Evolutionary conservation across 345 rosid genomes (phyloP).

Genomic region (Bretschneidera sinensis): DNA sequence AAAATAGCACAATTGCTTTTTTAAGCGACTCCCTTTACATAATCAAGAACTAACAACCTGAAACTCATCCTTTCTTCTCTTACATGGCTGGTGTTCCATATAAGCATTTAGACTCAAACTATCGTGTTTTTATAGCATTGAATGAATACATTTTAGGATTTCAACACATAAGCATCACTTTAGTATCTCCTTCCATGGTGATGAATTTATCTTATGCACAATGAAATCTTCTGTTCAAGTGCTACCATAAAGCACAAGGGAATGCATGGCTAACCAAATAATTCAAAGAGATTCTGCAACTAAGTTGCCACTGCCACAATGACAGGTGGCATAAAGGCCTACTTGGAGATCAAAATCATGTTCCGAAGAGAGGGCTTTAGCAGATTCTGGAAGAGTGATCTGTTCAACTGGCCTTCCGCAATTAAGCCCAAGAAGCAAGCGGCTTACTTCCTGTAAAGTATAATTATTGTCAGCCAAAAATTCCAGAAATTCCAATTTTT

Average conservation of each 20-base stretch:
- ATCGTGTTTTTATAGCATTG: not conserved
- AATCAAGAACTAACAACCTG: too few relatives aligned
- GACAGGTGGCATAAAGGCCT: not conserved
- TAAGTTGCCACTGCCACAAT: not conserved
- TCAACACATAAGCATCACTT: not conserved
- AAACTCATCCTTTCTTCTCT: too few relatives aligned
- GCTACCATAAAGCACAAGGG: not conserved
- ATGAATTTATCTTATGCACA: too few relatives aligned
- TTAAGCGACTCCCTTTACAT: not conserved
- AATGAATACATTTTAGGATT: not conserved
- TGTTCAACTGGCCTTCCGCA: conserved; percentile 56
- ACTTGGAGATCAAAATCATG: conserved; percentile 89
- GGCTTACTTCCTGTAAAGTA: conserved; percentile 69
- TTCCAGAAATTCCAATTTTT: not conserved
- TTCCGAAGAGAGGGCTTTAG: conserved; percentile 43
- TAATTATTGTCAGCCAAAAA: conserved; percentile 11
- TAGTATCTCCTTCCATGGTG: too few relatives aligned
- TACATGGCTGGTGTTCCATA: not conserved
- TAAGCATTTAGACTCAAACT: not conserved
- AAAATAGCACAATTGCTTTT: not conserved
- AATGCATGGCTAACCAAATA: not conserved
- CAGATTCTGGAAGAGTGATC: conserved; percentile 47
- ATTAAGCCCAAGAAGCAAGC: conserved; percentile 71
- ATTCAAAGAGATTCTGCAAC: not conserved
- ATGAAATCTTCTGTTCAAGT: too few relatives aligned